A percentile compares a stretch with the other conserved stretches of the same genome.
Conservation (phyloP, 768 basidiomycete species). For the Dentipellis fragilis region DNA sequence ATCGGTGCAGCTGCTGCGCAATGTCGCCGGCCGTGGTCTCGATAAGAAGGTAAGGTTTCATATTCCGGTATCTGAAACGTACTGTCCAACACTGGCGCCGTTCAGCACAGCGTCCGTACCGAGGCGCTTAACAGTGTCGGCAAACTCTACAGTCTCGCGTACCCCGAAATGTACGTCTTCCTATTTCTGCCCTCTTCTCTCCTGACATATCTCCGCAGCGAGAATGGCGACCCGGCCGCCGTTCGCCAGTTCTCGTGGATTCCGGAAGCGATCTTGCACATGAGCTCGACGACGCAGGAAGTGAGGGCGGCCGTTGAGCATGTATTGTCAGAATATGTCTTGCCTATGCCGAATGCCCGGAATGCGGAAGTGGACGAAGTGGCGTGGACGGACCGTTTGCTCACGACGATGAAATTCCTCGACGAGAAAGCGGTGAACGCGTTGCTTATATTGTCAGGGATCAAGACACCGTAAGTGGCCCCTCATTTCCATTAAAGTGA, state of each 20-base stretch:
- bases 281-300: conserved; percentile 41
- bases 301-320: conserved; percentile 58
- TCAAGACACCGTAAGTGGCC: conserved; percentile 50
- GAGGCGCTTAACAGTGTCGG: conserved; percentile 75
- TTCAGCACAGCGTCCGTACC: conserved; percentile 46
- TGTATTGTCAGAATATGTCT: conserved; percentile 60
- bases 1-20: conserved; percentile 46
- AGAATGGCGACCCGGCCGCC: conserved; percentile 66
- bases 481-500: background rate
- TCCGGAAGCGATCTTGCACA: conserved; percentile 59
- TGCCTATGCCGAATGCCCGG: conserved; percentile 64
- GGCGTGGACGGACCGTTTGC: conserved; percentile 77
- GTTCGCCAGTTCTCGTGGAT: conserved; percentile 88
- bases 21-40: conserved; percentile 58
- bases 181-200: background rate
- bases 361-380: conserved; percentile 59
- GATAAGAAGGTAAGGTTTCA: conserved; percentile 70
- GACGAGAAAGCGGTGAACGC: conserved; percentile 46
- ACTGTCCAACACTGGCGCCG: background rate
- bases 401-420: conserved; percentile 62
- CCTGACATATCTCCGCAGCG: conserved; percentile 35
- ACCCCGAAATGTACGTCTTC: conserved; percentile 67
- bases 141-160: conserved; percentile 72
- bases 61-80: background rate
- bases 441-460: conserved; percentile 48